Evolutionary conservation across 23 red algal genomes (phyloP).

Genomic region (Chondrus crispus): DNA sequence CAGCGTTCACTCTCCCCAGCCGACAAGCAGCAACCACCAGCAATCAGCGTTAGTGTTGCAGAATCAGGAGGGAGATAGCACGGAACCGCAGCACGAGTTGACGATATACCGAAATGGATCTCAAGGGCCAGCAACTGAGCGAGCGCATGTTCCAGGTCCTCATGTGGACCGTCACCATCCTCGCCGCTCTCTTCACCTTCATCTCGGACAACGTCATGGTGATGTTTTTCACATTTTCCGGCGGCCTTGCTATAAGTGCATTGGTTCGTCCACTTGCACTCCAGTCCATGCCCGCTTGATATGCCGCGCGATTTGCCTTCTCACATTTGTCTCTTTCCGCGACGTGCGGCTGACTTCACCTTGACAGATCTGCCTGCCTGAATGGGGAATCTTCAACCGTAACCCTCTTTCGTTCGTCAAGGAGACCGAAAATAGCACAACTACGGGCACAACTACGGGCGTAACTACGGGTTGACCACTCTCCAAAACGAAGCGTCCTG

Average conservation of each 20-base stretch:
- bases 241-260: background rate
- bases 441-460: background rate
- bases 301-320: too few species aligned
- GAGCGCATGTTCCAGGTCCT: slow-evolving; percentile 13
- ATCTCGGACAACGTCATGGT: slow-evolving; percentile 12
- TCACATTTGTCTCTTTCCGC: too few species aligned
- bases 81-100: too few species aligned
- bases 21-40: too few species aligned
- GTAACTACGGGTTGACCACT: slow-evolving; percentile 23
- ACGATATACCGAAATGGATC: slow-evolving; percentile 17
- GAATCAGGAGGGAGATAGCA: too few species aligned
- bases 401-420: slow-evolving; percentile 25
- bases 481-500: slow-evolving; percentile 64
- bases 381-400: slow-evolving; percentile 20
- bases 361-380: slow-evolving; percentile 32
- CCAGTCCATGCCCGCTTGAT: too few species aligned
- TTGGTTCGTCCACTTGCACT: slow-evolving; percentile 7
- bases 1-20: too few species aligned
- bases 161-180: slow-evolving; percentile 27
- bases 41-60: too few species aligned
- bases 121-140: slow-evolving; percentile 30
- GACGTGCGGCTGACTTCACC: background rate
- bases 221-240: slow-evolving; percentile 24
- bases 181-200: slow-evolving; percentile 47
- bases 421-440: too few species aligned